These are phyloP conservation scores for Biscogniauxia marginata DNA, from an alignment of 2,329 filamentous ascomycete species.

Conservation along the genomic window DNA sequence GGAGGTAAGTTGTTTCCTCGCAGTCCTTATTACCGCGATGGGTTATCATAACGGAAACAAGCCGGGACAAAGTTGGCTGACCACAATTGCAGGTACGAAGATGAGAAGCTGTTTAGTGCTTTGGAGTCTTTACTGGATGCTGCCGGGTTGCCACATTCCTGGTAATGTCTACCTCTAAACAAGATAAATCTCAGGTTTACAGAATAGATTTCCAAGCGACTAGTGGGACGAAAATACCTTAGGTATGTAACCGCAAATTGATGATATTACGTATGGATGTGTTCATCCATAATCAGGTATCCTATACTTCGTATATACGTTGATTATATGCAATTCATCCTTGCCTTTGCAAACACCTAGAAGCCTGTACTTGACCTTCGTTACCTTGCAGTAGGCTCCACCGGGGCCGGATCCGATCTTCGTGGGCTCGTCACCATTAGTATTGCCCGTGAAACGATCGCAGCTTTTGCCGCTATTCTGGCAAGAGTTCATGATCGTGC, in stretches of 20 bases:
- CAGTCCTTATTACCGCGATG: background rate
- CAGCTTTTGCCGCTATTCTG: slow-evolving; percentile 31
- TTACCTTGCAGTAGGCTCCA: no score
- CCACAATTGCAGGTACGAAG: slow-evolving; percentile 29
- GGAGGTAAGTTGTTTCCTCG: slow-evolving; percentile 19
- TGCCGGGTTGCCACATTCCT: slow-evolving; percentile 28
- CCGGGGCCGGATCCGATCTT: slow-evolving; percentile 39
- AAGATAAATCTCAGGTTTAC: no score
- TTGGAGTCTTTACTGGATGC: slow-evolving; percentile 34
- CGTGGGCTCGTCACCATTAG: slow-evolving; percentile 35
- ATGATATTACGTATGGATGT: no score
- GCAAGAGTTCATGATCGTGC: slow-evolving; percentile 41
- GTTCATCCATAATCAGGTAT: no score
- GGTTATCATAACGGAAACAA: background rate
- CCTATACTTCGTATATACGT: no score
- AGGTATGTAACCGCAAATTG: no score
- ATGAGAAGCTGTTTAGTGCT: slow-evolving; percentile 37
- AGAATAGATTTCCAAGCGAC: no score
- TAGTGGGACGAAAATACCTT: no score
- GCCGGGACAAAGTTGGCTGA: background rate
- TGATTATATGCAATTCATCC: no score
- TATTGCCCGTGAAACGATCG: slow-evolving; percentile 37
- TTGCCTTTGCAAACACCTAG: no score
- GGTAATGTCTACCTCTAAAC: slow-evolving; percentile 1
- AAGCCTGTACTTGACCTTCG: no score